Conservation (phyloP, 2,329 filamentous ascomycete genomes). For the Fonsecaea multimorphosa region DNA sequence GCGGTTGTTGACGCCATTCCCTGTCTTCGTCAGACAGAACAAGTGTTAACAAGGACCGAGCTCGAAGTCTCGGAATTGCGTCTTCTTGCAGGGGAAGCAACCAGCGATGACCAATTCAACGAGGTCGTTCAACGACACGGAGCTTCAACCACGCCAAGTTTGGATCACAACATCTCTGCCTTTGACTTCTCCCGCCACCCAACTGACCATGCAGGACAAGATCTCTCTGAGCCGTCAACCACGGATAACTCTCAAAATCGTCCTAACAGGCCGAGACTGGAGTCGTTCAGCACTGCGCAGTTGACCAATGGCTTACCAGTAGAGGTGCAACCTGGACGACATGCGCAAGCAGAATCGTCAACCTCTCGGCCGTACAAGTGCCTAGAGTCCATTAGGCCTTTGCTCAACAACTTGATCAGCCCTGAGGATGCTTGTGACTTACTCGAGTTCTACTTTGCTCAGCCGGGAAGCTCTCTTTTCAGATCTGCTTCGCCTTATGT, state of each 20-base stretch:
- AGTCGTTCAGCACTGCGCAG: background rate
- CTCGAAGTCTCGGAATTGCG: background rate
- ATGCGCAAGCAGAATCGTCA: background rate
- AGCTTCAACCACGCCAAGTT: background rate
- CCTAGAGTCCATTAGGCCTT: constrained; percentile 51
- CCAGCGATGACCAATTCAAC: background rate
- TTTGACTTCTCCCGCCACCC: background rate
- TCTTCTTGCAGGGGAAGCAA: background rate
- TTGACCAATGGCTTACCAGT: background rate
- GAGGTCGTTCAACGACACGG: background rate
- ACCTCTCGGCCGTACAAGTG: constrained; percentile 48
- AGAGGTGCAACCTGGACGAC: background rate
- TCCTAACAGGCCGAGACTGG: background rate
- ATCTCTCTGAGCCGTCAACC: background rate
- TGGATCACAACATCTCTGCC: background rate
- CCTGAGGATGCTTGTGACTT: constrained; percentile 52
- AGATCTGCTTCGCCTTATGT: constrained; percentile 56
- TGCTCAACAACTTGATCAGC: constrained; percentile 49
- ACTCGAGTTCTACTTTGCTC: constrained; percentile 56
- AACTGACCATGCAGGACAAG: background rate
- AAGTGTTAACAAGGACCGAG: background rate
- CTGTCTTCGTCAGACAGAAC: background rate
- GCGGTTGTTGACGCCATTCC: background rate
- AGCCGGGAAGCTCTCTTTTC: constrained; percentile 53
- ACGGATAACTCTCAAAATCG: background rate